Percentiles rank a stretch among this genome's conserved stretches.
phyloP scores from a whole-genome alignment of 2,329 filamentous ascomycete genomes.

The Aotearoamyces nothofagi region DNA sequence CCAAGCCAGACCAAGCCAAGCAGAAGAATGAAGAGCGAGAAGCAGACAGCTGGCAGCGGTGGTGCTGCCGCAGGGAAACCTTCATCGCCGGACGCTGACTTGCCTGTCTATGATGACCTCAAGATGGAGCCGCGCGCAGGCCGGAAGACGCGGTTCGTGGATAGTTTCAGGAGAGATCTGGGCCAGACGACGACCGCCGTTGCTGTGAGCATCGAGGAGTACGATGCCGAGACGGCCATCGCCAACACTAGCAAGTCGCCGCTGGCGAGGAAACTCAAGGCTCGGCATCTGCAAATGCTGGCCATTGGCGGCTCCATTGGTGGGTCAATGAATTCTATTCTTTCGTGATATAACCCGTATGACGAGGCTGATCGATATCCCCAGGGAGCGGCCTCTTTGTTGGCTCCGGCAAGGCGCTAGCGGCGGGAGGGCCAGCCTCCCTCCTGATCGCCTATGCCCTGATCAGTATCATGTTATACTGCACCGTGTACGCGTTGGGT shows the following conservation, averaged over 20 bases:
- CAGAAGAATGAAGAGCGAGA: too few species aligned
- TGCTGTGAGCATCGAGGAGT: neutral
- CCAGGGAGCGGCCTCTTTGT: constrained; percentile 18
- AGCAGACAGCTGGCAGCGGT: too few species aligned
- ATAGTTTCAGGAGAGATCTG: constrained; percentile 17
- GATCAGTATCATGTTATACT: constrained; percentile 22
- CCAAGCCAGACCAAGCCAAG: too few species aligned
- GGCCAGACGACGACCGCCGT: too few species aligned
- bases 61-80: too few species aligned
- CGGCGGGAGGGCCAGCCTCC: constrained; percentile 43
- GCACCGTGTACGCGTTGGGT: constrained; percentile 41
- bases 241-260: neutral
- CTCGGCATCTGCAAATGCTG: neutral
- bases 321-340: neutral
- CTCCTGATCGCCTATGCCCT: constrained; percentile 50
- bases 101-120: too few species aligned
- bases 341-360: neutral
- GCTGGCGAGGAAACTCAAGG: neutral
- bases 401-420: constrained; percentile 34
- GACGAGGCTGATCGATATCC: neutral
- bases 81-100: too few species aligned
- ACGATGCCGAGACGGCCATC: neutral
- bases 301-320: neutral
- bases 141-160: too few species aligned
- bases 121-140: too few species aligned